Evolutionary conservation across 2,329 filamentous ascomycete species (phyloP), one percentile per base, ranked within the genome.

Genomic region (Tympanopsis confertula): DNA sequence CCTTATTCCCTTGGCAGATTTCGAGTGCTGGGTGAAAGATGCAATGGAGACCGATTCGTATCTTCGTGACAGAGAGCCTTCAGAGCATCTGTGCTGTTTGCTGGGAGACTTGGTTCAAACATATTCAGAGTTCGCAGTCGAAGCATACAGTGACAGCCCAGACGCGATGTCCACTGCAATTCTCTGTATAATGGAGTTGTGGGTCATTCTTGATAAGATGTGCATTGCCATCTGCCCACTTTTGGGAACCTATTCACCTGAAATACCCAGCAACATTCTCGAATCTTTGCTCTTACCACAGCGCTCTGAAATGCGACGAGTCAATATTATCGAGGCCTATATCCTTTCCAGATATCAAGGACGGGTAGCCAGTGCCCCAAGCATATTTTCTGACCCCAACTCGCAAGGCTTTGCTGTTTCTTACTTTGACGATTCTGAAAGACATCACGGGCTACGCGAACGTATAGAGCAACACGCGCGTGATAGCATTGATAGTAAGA

Each of bases 181-280:
- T 3, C 57, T 82, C 1, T 71, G 66, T 0, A 45, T 71, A 0
- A 44, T 75, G 3, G 72, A 79, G 38, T 49, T 81, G 0, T 82
- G 76, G 77, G 48, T 72, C 5, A 69, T 68, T 0, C 63, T 66
- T 20, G 75, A 82, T 42, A 66, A 56, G 37, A 55, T 58, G 2
- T 65, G 66, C 1, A 53, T 59, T 1, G 13, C 39, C 1, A 39
- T 53, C 0, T 54, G 61, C n/a, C 54, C 61, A 0, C 42, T 72
- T 4, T 46, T 80, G 0, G 5, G 4, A 0, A 49, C 70, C 0
- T 80, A 73, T 42, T 47, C 60, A 5, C 58, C 66, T 0, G 62
- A 62, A 3, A 48, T 80, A 1, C 58, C 61, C 0, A 12, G 37
- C 0, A 32, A 45, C 0, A 38, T 69, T 0, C 57, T 71, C 3